Conservation (phyloP, 345 rosid species). For the Tarenaya hassleriana region DNA sequence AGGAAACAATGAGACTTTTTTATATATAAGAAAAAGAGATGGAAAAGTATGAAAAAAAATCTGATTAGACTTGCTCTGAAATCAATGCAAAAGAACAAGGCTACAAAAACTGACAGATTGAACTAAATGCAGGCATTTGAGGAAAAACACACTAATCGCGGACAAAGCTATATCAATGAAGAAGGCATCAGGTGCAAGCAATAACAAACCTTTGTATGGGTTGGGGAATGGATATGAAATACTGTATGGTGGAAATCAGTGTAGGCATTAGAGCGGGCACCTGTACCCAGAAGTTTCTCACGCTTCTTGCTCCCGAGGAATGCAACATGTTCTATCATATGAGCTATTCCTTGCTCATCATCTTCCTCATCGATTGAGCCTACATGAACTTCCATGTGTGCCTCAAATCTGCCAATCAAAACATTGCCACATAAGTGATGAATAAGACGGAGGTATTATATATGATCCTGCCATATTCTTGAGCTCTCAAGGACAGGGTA, state of each 20-base stretch:
- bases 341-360: slow-evolving; percentile 99
- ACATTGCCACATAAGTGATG: slow-evolving; percentile 15
- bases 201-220: slow-evolving; percentile 71
- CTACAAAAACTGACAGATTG: no score
- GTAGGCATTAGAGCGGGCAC: slow-evolving; percentile 97
- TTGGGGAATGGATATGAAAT: slow-evolving; percentile 97
- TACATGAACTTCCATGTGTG: slow-evolving; percentile 98
- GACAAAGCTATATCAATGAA: slow-evolving; percentile 8
- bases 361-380: slow-evolving; percentile 98
- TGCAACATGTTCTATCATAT: slow-evolving; percentile 99
- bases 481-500: neutral
- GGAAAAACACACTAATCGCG: no score
- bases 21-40: no score
- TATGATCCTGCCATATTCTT: slow-evolving; percentile 10
- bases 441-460: slow-evolving; percentile 11
- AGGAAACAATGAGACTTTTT: no score
- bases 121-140: no score
- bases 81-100: no score
- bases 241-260: slow-evolving; percentile 99
- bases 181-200: neutral
- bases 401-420: slow-evolving; percentile 72
- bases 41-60: slow-evolving; percentile 6
- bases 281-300: slow-evolving; percentile 96
- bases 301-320: slow-evolving; percentile 99
- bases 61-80: neutral